Evolutionary conservation across 1,284 basidiomycete genomes (phyloP), one percentile per base, ranked within the genome.

Genomic region (Leccinum griseonigrum): DNA sequence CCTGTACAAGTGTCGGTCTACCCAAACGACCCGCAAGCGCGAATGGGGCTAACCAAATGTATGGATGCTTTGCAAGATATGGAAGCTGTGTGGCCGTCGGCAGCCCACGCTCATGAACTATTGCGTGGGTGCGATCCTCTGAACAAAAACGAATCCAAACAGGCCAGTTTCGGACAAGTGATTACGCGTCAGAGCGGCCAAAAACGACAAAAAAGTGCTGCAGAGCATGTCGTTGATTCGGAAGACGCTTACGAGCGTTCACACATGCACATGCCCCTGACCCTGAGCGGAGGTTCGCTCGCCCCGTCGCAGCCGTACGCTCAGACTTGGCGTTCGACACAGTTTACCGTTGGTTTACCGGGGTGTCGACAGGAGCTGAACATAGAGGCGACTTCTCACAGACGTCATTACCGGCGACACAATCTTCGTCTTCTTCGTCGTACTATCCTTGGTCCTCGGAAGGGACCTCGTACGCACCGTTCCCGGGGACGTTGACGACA

Each of bases 11-110:
- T 91, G 54, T 85, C 83, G 31, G 76, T 81, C 14, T 83, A 85
- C 70, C 83, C 86, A 1, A 74, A 78, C 32, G 88, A 92, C 67
- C 87, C 89, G 22, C 90, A 91, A 70, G 86, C 87, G 3, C 79
- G 79, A 53, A 66, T 85, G 54, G 87, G 89, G 31, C 79, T 94
- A 4, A 75, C 77, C 52, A 86, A 83, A 68, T 90, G 87, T 71
- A 88, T 91, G 83, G 82, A 85, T 40, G 81, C 85, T 5, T 79
- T 94, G 51, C 79, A 83, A 65, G 80, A 80, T 28, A 91, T 94
- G 86, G 83, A 87, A 60, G 78, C 84, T 57, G 79, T 88, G 32
- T 94, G 91, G 91, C 91, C 91, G 0, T 85, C 85, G 65, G 91
- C 91, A 2, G 84, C 80, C 10, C 85, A 91, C 11, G 90, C 90